Evolutionary conservation across 1,284 basidiomycete genomes (phyloP), one percentile per base, ranked within the genome.

Genomic region (Trichosporon faecale): DNA sequence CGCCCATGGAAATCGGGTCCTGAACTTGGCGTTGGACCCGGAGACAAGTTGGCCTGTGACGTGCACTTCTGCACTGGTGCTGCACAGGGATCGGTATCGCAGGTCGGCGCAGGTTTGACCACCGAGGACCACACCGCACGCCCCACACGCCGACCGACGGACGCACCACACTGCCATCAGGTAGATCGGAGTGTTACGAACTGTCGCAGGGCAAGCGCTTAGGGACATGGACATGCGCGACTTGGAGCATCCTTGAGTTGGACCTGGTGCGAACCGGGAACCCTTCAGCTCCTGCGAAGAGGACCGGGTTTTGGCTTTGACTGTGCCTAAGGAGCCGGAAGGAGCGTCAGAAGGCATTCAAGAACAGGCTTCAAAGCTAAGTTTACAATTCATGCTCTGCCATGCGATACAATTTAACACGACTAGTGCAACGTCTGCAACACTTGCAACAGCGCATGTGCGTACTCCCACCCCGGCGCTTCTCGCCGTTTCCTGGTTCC

Each of bases 381-480:
- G 57, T 61, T 61, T 61, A 61, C 57, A 61, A 61, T 61, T 61
- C 57, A 61, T 29, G 18, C 57, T 61, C 57, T 61, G 57, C 57
- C 57, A 61, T 61, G 57, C 57, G 57, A 61, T 61, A 61, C 57
- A 61, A 61, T 61, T 61, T 61, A 61, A 27, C 11, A 37, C 27
- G 29, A 61, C 29, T 31, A 33, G 18, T n/a, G 57, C 55, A 31
- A n/a, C 35, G 35, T 14, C 35, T 37, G 35, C 35, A 37, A 37
- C 35, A 37, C 9, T 11, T 35, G 33, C 35, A 37, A 37, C 35
- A 12, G 14, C 16, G 29, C 57, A 31, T 33, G 57, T 61, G 57
- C 57, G 57, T 61, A 61, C 57, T 61, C 57, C 23, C 27, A 31
- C 27, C 29, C 16, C 27, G 4, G 29, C 57, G 57, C n/a, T 61